Evolutionary conservation across 768 basidiomycete genomes (phyloP).

Genomic region (Cubamyces lactineus): DNA sequence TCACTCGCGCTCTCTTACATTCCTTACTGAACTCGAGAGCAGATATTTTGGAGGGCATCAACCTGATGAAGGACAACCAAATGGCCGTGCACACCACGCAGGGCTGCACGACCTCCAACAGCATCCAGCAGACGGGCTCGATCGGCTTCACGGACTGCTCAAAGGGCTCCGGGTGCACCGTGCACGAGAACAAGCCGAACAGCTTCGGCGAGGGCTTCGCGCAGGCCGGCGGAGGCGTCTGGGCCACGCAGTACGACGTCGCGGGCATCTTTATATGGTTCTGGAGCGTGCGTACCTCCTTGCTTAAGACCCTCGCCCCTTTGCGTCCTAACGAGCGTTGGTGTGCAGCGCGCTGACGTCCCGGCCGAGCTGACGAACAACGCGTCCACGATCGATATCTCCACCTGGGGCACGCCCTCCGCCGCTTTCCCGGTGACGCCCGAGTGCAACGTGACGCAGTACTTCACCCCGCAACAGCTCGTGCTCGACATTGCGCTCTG

Average conservation of each 20-base stretch:
- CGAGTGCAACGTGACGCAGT: slow-evolving; percentile 46
- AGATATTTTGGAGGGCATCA: slow-evolving; percentile 67
- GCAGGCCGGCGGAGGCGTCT: slow-evolving; percentile 62
- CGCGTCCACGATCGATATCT: slow-evolving; percentile 39
- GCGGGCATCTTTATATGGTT: slow-evolving; percentile 57
- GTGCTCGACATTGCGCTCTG: slow-evolving; percentile 61
- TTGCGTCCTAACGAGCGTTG: not conserved
- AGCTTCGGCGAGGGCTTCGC: slow-evolving; percentile 49
- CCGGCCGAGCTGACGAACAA: slow-evolving; percentile 38
- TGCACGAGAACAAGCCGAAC: slow-evolving; percentile 39
- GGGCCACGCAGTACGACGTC: slow-evolving; percentile 68
- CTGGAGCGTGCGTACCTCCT: slow-evolving; percentile 43
- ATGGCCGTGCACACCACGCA: slow-evolving; percentile 56
- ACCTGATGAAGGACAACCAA: slow-evolving; percentile 53
- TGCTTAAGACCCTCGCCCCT: not conserved
- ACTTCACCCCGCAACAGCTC: slow-evolving; percentile 51
- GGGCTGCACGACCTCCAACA: slow-evolving; percentile 41
- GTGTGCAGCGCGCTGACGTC: slow-evolving; percentile 39
- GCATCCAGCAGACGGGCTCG: slow-evolving; percentile 38
- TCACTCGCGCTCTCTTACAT: not conserved
- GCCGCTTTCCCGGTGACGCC: slow-evolving; percentile 42
- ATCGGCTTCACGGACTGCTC: slow-evolving; percentile 37
- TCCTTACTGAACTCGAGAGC: slow-evolving; percentile 32
- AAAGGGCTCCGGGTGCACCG: slow-evolving; percentile 41
- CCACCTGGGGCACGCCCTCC: slow-evolving; percentile 48